These are phyloP conservation scores for Magnolia sinica DNA, from an alignment of 164 flowering plant species.

Conservation along the genomic window DNA sequence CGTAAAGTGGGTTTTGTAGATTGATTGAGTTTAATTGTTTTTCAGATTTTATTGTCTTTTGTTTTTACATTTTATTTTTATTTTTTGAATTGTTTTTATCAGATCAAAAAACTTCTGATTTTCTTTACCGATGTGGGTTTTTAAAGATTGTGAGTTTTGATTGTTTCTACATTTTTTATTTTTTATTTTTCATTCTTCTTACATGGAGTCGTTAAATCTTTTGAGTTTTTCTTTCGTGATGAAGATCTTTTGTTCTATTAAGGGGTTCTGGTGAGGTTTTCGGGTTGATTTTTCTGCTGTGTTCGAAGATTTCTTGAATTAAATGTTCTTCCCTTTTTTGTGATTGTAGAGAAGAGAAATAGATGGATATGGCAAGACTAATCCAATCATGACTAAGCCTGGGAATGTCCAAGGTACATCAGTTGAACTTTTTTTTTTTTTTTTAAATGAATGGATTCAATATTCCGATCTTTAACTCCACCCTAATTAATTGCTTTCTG, in stretches of 20 bases:
- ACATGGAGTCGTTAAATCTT: background rate
- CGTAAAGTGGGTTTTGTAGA: background rate
- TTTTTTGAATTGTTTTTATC: background rate
- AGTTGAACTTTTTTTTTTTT: background rate
- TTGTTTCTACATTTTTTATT: background rate
- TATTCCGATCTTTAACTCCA: background rate
- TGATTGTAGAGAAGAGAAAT: slow-evolving; percentile 32
- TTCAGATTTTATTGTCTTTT: slow-evolving; percentile 1
- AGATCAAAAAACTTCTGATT: background rate
- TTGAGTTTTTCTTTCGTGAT: background rate
- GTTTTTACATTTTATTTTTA: too few species aligned
- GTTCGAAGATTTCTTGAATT: background rate
- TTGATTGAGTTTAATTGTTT: background rate
- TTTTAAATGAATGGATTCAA: too few species aligned
- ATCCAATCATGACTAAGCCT: slow-evolving; percentile 37
- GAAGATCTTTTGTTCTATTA: too few species aligned
- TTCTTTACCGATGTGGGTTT: background rate
- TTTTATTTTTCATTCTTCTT: background rate
- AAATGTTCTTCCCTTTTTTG: background rate
- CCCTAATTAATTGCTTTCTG: background rate
- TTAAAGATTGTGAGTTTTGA: too few species aligned
- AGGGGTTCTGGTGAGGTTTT: background rate
- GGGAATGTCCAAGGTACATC: slow-evolving; percentile 2
- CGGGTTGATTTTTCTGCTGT: background rate
- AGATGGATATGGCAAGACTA: slow-evolving; percentile 73